Evolutionary conservation across 1,284 basidiomycete species (phyloP).

Genomic region (Cutaneotrichosporon sp.): DNA sequence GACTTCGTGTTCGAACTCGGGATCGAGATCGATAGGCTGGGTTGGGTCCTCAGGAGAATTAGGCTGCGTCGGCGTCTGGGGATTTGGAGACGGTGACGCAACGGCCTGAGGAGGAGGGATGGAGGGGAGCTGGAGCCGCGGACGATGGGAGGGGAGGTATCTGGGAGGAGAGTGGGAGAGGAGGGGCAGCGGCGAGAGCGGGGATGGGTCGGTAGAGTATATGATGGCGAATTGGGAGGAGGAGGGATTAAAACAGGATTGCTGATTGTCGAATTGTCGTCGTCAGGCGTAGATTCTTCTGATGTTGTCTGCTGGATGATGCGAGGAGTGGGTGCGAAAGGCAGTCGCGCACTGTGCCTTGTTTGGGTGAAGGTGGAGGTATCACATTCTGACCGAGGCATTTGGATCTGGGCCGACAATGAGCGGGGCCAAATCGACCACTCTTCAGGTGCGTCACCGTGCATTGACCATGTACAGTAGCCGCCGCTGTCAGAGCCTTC

Average conservation of each 20-base stretch:
- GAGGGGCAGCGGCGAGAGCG: slow-evolving; percentile 12
- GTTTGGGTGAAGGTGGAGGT: slow-evolving; percentile 1
- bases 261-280: neutral
- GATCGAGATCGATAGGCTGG: neutral
- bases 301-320: neutral
- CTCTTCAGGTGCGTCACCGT: neutral
- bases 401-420: neutral
- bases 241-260: neutral
- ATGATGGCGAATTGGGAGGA: neutral
- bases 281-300: neutral
- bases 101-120: neutral
- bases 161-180: slow-evolving; percentile 8
- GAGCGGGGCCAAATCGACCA: neutral
- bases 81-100: neutral
- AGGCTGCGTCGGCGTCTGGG: slow-evolving; percentile 7
- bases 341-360: neutral
- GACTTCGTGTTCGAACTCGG: neutral
- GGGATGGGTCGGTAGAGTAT: neutral
- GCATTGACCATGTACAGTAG: neutral
- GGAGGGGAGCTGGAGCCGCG: neutral
- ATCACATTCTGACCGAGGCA: neutral
- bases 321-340: neutral
- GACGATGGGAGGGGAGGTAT: slow-evolving; percentile 1
- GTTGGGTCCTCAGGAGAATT: neutral
- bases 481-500: neutral